These are phyloP conservation scores for Trametopsis cervina DNA, from an alignment of 768 basidiomycete species.

Conservation along the genomic window DNA sequence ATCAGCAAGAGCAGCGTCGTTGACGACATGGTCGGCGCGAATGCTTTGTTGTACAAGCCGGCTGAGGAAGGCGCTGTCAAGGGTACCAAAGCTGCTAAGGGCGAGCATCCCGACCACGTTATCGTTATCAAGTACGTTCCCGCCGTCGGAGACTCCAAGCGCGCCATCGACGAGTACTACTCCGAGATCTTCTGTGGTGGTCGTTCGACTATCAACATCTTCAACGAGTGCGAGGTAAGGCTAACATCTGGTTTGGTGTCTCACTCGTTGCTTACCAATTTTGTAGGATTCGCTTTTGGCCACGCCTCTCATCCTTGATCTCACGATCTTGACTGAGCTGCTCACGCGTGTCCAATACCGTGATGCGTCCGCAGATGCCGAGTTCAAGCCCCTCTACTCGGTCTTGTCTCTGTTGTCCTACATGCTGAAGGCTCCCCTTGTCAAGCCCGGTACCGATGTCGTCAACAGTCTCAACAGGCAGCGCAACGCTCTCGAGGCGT, in stretches of 20 bases:
- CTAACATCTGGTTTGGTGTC: neutral
- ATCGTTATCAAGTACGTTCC: slow-evolving; percentile 97
- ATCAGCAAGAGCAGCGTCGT: slow-evolving; percentile 96
- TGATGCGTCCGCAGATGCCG: slow-evolving; percentile 38
- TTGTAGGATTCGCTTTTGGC: slow-evolving; percentile 86
- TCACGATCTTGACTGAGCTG: slow-evolving; percentile 89
- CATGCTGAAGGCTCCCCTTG: slow-evolving; percentile 98
- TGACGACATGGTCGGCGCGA: slow-evolving; percentile 96
- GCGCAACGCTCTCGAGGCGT: slow-evolving; percentile 87
- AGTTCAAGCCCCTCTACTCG: slow-evolving; percentile 82
- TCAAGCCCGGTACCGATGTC: slow-evolving; percentile 89
- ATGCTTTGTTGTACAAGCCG: slow-evolving; percentile 85
- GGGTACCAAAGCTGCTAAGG: slow-evolving; percentile 54
- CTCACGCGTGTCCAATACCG: slow-evolving; percentile 92
- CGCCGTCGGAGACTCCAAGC: slow-evolving; percentile 94
- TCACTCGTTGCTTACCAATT: slow-evolving; percentile 8
- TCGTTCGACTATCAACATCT: slow-evolving; percentile 89
- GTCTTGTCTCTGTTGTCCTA: slow-evolving; percentile 90
- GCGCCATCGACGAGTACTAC: slow-evolving; percentile 99
- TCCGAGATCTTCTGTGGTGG: slow-evolving; percentile 98
- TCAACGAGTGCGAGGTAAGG: slow-evolving; percentile 92
- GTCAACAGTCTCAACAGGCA: slow-evolving; percentile 95
- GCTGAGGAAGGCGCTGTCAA: slow-evolving; percentile 45
- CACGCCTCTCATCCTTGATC: slow-evolving; percentile 91
- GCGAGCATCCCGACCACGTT: slow-evolving; percentile 96